Evolutionary conservation across 2,329 filamentous ascomycete genomes (phyloP), one percentile per base, ranked within the genome.

Genomic region (Lachnellula subtilissima): DNA sequence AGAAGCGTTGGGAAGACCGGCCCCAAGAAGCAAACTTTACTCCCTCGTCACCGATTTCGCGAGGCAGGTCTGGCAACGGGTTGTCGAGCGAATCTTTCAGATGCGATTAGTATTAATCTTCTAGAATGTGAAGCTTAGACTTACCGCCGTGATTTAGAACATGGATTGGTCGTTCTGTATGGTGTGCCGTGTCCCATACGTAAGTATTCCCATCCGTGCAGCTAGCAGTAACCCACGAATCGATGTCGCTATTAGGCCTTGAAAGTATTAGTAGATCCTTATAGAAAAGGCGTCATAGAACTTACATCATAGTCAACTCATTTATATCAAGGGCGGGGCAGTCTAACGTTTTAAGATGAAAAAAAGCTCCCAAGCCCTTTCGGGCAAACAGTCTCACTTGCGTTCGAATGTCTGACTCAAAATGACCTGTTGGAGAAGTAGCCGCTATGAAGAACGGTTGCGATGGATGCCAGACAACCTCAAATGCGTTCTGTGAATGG

Each of bases 1-100:
- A 87, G 45, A 87, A 76, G 0, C 83, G 75, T 53, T 84, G 80
- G 0, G 74, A 67, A 0, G 77, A 79, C 15, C 73, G 76, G 1
- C 81, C 83, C 84, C 83, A 87, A 4, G 82, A 78, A 0, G 78
- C 78, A 61, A 87, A 86, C 64, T 85, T 86, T 43, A 86, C 81
- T 2, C 84, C 84, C 0, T 80, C 79, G 56, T 86, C 84, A 50
- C 82, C 80, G 8, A 73, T 70, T 55, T 83, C 81, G 12, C 78
- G 70, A 39, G 62, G 61, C 12, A 65, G 17, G 40, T 70, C 64
- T 48, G 62, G 61, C 11, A 62, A 50, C 2, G 64, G 67, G 12
- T 66, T 65, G 32, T 70, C 68, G 15, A 71, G 55, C 0, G 66
- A 62, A 52, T 67, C 68, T 62, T 28, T 35, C 40, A n/a, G 1